Evolutionary conservation across 1,284 basidiomycete species (phyloP).

Genomic region (Sutorius eximius): DNA sequence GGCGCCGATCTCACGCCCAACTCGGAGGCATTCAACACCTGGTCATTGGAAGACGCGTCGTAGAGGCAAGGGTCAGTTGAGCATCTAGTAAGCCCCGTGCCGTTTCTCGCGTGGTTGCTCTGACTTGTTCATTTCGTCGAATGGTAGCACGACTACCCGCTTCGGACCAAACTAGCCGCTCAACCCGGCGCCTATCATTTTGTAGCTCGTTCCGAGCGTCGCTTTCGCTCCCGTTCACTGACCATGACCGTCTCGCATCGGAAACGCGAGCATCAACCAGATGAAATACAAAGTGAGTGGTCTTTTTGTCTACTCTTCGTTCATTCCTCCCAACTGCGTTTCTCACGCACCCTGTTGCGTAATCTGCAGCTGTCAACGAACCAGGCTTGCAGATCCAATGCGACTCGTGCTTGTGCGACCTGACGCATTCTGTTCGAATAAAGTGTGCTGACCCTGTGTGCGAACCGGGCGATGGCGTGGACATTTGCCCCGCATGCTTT

Average conservation of each 20-base stretch:
- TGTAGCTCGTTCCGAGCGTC: neutral
- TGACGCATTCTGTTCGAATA: conserved; percentile 89
- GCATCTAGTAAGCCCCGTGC: conserved; percentile 3
- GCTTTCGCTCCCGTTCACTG: neutral
- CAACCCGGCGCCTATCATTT: neutral
- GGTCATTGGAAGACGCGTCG: neutral
- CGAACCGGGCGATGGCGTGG: conserved; percentile 74
- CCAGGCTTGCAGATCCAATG: conserved; percentile 77
- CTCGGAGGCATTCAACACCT: neutral
- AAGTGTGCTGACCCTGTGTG: conserved; percentile 86
- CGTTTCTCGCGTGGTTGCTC: neutral
- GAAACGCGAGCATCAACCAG: conserved; percentile 68
- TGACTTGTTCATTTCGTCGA: conserved; percentile 1
- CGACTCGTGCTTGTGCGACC: conserved; percentile 69
- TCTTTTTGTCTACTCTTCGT: conserved; percentile 20
- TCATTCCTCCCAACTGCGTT: conserved; percentile 22
- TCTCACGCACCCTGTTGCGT: conserved; percentile 42
- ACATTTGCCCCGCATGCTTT: conserved; percentile 90
- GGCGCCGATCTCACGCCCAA: neutral
- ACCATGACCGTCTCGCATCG: conserved; percentile 75
- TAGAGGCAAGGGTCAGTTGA: neutral
- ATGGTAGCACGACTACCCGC: neutral
- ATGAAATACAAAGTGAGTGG: conserved; percentile 70
- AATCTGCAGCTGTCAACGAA: conserved; percentile 65
- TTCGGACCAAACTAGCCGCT: neutral